These are phyloP conservation scores for Morella rubra DNA, from an alignment of 306 rosid species.

Conservation along the genomic window DNA sequence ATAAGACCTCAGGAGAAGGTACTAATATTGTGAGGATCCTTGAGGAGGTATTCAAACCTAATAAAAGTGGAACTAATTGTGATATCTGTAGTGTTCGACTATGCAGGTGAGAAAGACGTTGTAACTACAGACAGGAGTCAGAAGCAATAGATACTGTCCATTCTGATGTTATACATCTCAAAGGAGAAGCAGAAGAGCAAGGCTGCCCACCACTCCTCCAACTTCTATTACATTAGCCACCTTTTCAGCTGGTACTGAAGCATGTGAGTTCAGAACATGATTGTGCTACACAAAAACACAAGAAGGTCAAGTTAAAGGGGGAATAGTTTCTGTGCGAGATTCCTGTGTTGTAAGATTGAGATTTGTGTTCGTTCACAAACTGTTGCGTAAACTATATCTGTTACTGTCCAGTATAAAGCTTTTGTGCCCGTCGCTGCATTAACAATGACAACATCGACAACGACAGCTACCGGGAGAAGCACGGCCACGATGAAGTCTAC, in stretches of 20 bases:
- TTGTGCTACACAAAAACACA: not conserved
- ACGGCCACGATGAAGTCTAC: not conserved
- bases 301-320: not conserved
- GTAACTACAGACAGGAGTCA: not conserved
- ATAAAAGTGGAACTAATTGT: too few relatives aligned
- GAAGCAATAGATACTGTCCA: not conserved
- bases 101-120: not conserved
- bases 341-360: constrained; percentile 6
- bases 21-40: not conserved
- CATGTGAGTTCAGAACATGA: not conserved
- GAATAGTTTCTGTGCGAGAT: not conserved
- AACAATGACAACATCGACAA: not conserved
- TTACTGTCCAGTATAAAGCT: not conserved
- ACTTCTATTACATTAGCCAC: not conserved
- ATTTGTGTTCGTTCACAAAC: not conserved
- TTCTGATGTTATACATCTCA: not conserved
- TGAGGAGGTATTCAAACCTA: not conserved
- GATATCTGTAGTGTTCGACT: not conserved
- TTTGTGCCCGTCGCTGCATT: not conserved
- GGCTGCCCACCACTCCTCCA: not conserved
- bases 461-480: constrained; percentile 1
- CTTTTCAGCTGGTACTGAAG: not conserved
- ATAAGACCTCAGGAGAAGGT: not conserved
- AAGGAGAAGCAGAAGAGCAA: not conserved
- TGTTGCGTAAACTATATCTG: not conserved